phyloP scores from a whole-genome alignment of 2,329 filamentous ascomycete species.

The Cryphonectria radicalis region DNA sequence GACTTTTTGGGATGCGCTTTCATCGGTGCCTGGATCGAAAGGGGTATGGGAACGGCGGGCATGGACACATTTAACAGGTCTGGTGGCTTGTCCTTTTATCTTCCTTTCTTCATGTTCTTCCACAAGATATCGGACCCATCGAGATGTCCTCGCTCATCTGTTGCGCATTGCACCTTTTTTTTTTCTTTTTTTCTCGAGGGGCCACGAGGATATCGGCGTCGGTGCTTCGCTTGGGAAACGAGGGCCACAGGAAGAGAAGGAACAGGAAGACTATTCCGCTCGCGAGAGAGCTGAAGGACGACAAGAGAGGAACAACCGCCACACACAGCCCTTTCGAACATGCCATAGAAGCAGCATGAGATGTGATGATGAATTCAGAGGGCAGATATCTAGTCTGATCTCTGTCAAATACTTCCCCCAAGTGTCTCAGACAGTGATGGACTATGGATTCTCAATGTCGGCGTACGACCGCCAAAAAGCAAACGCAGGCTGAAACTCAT shows the following conservation, averaged over 20 bases:
- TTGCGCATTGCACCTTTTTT: background rate
- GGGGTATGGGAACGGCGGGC: background rate
- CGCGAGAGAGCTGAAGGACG: background rate
- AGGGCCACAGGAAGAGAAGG: background rate
- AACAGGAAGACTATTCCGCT: background rate
- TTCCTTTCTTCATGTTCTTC: background rate
- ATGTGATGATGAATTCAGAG: slow-evolving; percentile 6
- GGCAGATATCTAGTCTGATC: background rate
- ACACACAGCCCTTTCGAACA: slow-evolving; percentile 1
- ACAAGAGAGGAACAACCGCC: background rate
- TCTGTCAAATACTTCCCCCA: background rate
- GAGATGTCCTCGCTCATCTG: background rate
- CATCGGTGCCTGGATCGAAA: slow-evolving; percentile 3
- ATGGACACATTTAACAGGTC: background rate
- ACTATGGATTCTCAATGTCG: background rate
- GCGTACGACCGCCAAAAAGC: no score
- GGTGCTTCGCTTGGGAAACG: background rate
- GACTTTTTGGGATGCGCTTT: slow-evolving; percentile 11
- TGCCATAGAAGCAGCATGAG: slow-evolving; percentile 17
- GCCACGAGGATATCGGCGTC: background rate
- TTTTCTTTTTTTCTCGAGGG: background rate
- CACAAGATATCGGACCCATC: background rate
- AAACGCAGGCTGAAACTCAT: background rate
- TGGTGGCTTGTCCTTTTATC: background rate
- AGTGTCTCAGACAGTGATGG: background rate